phyloP scores from a whole-genome alignment of 768 basidiomycete genomes.

The Suillus tomentosus region DNA sequence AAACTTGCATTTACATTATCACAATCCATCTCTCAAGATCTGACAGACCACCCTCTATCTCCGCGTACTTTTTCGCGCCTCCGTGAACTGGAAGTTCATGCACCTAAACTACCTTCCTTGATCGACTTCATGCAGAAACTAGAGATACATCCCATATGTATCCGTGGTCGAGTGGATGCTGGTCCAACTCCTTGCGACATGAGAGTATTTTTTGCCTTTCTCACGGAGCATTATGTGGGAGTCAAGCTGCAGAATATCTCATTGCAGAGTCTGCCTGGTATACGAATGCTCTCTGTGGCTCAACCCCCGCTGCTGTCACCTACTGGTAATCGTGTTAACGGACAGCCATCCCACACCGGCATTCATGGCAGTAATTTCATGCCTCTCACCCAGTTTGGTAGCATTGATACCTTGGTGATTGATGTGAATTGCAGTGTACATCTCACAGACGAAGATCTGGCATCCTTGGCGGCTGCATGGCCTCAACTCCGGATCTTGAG shows the following conservation, averaged over 20 bases:
- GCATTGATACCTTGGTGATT: not conserved
- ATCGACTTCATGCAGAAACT: not conserved
- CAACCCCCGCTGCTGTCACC: not conserved
- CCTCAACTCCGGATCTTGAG: not conserved
- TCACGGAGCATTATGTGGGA: not conserved
- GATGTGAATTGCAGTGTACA: slow-evolving; percentile 2
- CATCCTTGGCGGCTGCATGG: not conserved
- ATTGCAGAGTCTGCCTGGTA: not conserved
- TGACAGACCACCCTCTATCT: not conserved
- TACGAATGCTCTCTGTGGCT: not conserved
- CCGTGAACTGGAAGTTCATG: not conserved
- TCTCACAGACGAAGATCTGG: not conserved
- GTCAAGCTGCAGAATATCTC: not conserved
- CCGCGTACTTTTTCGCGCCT: not conserved
- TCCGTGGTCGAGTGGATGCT: not conserved
- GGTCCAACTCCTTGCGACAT: not conserved
- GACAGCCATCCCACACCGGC: not conserved
- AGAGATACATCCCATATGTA: not conserved
- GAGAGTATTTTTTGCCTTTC: not conserved
- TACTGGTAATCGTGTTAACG: not conserved
- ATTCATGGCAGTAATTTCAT: not conserved
- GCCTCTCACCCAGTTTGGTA: not conserved
- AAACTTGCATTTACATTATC: slow-evolving; percentile 1
- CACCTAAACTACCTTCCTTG: not conserved
- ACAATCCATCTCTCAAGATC: not conserved